Evolutionary conservation across 305 asterid genomes (phyloP).

Genomic region (Salvia sclarea): DNA sequence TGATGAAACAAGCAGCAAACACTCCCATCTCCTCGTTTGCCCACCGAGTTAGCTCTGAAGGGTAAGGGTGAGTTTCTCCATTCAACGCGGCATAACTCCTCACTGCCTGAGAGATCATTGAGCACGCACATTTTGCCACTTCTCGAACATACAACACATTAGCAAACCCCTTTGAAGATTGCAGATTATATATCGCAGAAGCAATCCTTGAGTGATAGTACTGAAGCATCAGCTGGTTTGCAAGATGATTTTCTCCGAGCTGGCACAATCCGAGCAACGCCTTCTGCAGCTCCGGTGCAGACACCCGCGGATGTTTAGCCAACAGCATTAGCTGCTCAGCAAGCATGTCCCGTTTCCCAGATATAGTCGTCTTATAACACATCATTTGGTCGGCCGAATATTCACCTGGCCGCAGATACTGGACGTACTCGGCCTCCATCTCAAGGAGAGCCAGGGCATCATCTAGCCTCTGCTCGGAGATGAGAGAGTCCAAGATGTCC

Average conservation of each 20-base stretch:
- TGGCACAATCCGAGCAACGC: slow-evolving; percentile 59
- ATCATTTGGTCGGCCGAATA: slow-evolving; percentile 44
- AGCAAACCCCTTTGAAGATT: slow-evolving; percentile 39
- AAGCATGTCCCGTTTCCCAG: slow-evolving; percentile 53
- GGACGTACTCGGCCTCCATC: slow-evolving; percentile 54
- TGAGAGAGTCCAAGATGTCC: slow-evolving; percentile 59
- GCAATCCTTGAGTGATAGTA: slow-evolving; percentile 55
- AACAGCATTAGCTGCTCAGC: slow-evolving; percentile 38
- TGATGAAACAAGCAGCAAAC: slow-evolving; percentile 44
- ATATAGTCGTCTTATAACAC: slow-evolving; percentile 50
- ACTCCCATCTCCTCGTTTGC: slow-evolving; percentile 45
- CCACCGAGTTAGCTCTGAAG: slow-evolving; percentile 56
- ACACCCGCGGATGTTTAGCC: slow-evolving; percentile 58
- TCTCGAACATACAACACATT: slow-evolving; percentile 39
- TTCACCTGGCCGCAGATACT: slow-evolving; percentile 32
- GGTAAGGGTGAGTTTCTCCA: slow-evolving; percentile 45
- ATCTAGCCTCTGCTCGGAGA: slow-evolving; percentile 58
- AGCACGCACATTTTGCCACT: slow-evolving; percentile 46
- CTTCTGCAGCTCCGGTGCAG: slow-evolving; percentile 69
- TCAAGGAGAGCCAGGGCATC: slow-evolving; percentile 63
- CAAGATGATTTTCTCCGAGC: slow-evolving; percentile 52
- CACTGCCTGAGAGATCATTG: slow-evolving; percentile 71
- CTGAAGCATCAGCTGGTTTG: slow-evolving; percentile 51
- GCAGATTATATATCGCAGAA: slow-evolving; percentile 39
- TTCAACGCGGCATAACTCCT: slow-evolving; percentile 55